phyloP scores from a whole-genome alignment of 345 rosid genomes.

The Hibiscus syriacus region DNA sequence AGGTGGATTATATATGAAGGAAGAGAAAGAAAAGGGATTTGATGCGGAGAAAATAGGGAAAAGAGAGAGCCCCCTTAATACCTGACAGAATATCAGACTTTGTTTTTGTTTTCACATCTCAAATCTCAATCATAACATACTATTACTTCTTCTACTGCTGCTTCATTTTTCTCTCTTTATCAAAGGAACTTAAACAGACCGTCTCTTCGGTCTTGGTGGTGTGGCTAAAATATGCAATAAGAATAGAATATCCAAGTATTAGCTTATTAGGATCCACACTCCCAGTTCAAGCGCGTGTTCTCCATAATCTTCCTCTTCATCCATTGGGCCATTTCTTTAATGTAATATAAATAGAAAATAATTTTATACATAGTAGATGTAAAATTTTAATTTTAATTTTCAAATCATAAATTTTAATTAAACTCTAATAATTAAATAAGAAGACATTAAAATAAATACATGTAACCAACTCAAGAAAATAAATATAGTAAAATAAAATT shows the following conservation, averaged over 20 bases:
- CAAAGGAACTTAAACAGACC: neutral
- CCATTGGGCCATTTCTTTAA: too few relatives aligned
- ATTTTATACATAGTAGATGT: too few relatives aligned
- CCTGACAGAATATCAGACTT: constrained; percentile 44
- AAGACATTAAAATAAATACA: too few relatives aligned
- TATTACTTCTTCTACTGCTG: neutral
- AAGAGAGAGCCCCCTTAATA: constrained; percentile 24
- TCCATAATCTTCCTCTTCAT: neutral
- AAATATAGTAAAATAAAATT: too few relatives aligned
- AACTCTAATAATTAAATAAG: too few relatives aligned
- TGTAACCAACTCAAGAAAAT: too few relatives aligned
- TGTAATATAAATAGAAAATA: too few relatives aligned
- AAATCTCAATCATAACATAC: neutral
- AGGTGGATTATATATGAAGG: neutral
- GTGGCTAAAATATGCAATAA: neutral
- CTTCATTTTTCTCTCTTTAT: neutral
- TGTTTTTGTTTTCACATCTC: constrained; percentile 23
- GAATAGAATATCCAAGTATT: too few relatives aligned
- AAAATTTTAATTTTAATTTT: too few relatives aligned
- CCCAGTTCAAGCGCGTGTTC: constrained; percentile 15
- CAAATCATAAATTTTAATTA: too few relatives aligned
- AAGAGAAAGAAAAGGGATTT: neutral
- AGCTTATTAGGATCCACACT: neutral
- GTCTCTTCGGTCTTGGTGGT: neutral
- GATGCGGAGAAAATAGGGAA: neutral